A percentile compares a stretch with the other conserved stretches of the same genome.
phyloP scores from a whole-genome alignment of 768 basidiomycete species.

The Boletus coccyginus region DNA sequence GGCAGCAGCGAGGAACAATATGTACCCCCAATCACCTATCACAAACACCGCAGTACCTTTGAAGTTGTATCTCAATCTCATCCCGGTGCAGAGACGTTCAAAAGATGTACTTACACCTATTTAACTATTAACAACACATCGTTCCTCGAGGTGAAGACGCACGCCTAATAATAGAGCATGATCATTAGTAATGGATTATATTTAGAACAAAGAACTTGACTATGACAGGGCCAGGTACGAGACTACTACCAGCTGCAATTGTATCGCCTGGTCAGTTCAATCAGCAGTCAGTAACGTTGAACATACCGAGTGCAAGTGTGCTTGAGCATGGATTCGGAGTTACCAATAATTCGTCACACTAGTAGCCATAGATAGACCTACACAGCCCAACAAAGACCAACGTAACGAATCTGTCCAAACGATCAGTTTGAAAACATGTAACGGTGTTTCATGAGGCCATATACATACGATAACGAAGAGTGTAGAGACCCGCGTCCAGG shows the following conservation, averaged over 20 bases:
- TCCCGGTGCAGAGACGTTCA: neutral
- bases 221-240: neutral
- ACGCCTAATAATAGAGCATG: slow-evolving; percentile 1
- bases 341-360: neutral
- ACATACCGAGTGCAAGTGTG: neutral
- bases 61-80: neutral
- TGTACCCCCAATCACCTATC: no score
- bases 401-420: no score
- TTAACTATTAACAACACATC: neutral
- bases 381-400: no score
- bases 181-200: neutral
- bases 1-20: no score
- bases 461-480: no score
- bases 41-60: neutral
- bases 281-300: neutral
- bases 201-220: neutral
- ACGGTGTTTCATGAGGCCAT: no score
- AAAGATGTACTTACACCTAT: slow-evolving; percentile 13
- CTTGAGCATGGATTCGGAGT: neutral
- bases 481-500: no score
- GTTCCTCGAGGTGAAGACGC: neutral
- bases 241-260: neutral
- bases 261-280: neutral
- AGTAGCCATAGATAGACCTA: no score
- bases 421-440: no score